Evolutionary conservation across 495 filamentous ascomycete species (phyloP).

Genomic region (Hypoxylon trugodes): DNA sequence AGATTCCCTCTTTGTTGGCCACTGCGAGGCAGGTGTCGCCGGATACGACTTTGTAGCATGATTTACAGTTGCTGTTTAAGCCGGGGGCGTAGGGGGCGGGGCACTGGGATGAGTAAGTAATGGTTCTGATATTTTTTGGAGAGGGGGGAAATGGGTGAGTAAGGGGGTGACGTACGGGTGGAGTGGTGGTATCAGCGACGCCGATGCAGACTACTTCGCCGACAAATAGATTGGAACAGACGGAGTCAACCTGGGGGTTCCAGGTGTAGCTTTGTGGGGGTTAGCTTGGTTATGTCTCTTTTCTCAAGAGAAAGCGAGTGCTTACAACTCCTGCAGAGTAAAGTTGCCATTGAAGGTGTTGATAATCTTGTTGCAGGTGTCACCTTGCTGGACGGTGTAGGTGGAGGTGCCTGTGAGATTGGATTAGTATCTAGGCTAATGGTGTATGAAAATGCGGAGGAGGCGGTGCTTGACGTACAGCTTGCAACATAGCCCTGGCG

Average conservation of each 20-base stretch:
- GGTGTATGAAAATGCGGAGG: background rate
- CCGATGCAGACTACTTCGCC: slow-evolving; percentile 36
- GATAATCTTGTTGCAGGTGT: slow-evolving; percentile 35
- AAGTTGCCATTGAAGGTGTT: slow-evolving; percentile 21
- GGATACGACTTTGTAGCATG: slow-evolving; percentile 34
- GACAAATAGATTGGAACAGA: slow-evolving; percentile 37
- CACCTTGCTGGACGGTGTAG: slow-evolving; percentile 34
- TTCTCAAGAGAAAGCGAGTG: background rate
- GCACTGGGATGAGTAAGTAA: no score
- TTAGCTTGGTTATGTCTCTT: slow-evolving; percentile 13
- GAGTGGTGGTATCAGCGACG: background rate
- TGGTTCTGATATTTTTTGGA: no score
- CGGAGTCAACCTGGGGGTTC: slow-evolving; percentile 37
- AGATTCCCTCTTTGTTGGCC: slow-evolving; percentile 2
- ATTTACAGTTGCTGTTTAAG: slow-evolving; percentile 31
- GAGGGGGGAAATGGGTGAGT: no score
- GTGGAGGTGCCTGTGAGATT: slow-evolving; percentile 22
- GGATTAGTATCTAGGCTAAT: background rate
- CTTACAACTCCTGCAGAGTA: slow-evolving; percentile 37
- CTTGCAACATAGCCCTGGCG: slow-evolving; percentile 34
- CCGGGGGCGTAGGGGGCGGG: slow-evolving; percentile 20
- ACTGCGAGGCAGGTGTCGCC: slow-evolving; percentile 35
- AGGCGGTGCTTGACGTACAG: slow-evolving; percentile 19
- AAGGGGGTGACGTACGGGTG: no score
- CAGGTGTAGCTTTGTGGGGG: slow-evolving; percentile 35